Evolutionary conservation across 164 flowering plant species (phyloP), one percentile per base, ranked within the genome.

Genomic region (Vitis labrusca): DNA sequence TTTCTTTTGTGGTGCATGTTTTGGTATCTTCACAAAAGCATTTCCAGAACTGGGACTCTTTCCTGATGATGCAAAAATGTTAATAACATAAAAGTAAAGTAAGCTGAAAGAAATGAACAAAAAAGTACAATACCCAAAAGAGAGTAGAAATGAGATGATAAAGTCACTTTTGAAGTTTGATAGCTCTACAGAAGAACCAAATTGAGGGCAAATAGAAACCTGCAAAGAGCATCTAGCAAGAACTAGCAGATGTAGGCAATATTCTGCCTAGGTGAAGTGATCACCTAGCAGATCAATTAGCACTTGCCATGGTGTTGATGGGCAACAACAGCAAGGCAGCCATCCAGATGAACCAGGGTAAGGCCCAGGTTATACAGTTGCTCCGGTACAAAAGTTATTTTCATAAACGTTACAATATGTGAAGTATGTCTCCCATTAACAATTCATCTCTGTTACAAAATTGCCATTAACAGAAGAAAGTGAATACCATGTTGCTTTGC

Each of bases 11-110:
- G 66, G 72, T 5, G 50, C 47, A 54, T 73, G 60, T 49, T 74
- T 68, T n/a, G 73, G 50, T 61, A 57, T 48, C 68, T 75, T 75
- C 63, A 30, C 47, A 51, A 10, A 60, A 59, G 12, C 37, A 29
- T 68, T 75, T 56, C 66, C 6, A 55, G 71, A 60, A 61, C 70
- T 48, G 17, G 75, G 70, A 29, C 60, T 66, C 50, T 62, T 77
- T 58, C 79, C 86, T 81, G 72, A 30, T 57, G 48, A 50, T 55
- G 55, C 57, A 57, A 11, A 64, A 55, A 54, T 15, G 13, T 8
- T 19, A 64, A 50, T 44, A n/a, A 48, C 27, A 56, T 47, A 15
- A 17, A 32, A 23, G 27, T 23, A 23, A 23, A 23, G 27, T 23
- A 23, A 23, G 27, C 27, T 23, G 27, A 23, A 8, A 56, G 0